phyloP scores from a whole-genome alignment of 1,284 basidiomycete species.

The Apiotrichum gamsii region DNA sequence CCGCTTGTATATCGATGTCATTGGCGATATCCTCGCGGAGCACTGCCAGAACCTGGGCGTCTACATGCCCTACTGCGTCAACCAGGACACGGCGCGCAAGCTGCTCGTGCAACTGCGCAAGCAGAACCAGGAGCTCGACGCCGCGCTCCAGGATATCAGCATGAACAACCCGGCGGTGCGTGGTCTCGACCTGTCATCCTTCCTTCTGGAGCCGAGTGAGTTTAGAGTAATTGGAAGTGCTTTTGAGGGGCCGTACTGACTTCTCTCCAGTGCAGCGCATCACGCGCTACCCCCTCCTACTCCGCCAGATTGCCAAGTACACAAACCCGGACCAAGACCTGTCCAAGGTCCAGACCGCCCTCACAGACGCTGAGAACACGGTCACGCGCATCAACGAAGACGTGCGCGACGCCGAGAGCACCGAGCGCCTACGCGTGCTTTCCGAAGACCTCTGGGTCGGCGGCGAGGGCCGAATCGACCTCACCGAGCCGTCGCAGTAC shows the following conservation, averaged over 20 bases:
- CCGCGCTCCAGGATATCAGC: slow-evolving; percentile 26
- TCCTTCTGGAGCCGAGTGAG: slow-evolving; percentile 81
- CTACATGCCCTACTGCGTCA: slow-evolving; percentile 86
- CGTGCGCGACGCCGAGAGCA: slow-evolving; percentile 75
- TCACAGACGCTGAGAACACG: slow-evolving; percentile 64
- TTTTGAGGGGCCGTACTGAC: no score
- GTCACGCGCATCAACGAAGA: slow-evolving; percentile 79
- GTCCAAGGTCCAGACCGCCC: slow-evolving; percentile 54
- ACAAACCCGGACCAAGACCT: slow-evolving; percentile 59
- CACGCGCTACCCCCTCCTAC: slow-evolving; percentile 81
- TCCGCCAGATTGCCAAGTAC: slow-evolving; percentile 74
- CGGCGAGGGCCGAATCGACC: slow-evolving; percentile 70
- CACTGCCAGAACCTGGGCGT: slow-evolving; percentile 71
- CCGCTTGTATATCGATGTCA: slow-evolving; percentile 77
- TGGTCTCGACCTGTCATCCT: slow-evolving; percentile 82
- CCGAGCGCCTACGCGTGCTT: slow-evolving; percentile 63
- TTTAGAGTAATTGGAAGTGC: slow-evolving; percentile 6
- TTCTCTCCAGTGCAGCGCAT: slow-evolving; percentile 75
- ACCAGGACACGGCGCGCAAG: slow-evolving; percentile 73
- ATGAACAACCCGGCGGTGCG: slow-evolving; percentile 63
- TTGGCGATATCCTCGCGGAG: slow-evolving; percentile 74
- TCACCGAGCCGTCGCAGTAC: slow-evolving; percentile 78
- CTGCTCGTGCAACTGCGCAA: slow-evolving; percentile 69
- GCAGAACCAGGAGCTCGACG: slow-evolving; percentile 59
- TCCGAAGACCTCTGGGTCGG: slow-evolving; percentile 79